Conservation (phyloP, 495 filamentous ascomycete genomes). For the Aspergillus mulundensis region DNA sequence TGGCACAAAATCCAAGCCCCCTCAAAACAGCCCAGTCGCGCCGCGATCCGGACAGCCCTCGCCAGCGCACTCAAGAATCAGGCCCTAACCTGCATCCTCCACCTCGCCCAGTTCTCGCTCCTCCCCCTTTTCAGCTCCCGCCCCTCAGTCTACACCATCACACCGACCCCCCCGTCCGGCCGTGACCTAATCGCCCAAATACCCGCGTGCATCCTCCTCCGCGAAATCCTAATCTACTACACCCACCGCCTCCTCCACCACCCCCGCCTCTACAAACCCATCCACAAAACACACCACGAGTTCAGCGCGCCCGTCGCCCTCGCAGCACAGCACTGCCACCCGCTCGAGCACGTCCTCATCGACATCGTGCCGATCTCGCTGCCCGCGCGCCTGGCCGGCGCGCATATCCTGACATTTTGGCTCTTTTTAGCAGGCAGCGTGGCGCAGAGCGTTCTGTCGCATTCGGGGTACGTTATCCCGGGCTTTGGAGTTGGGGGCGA, state of each 20-base stretch:
- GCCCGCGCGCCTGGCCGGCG: conserved; percentile 30
- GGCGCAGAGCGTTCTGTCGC: conserved; percentile 38
- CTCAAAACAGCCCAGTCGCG: too few species aligned
- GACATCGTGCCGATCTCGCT: conserved; percentile 41
- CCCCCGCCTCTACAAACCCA: conserved; percentile 33
- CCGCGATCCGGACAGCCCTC: too few species aligned
- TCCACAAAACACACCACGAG: conserved; percentile 50
- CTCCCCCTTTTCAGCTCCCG: too few species aligned
- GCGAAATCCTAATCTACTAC: conserved; percentile 50
- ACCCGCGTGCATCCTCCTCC: neutral
- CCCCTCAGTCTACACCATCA: too few species aligned
- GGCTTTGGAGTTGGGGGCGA: conserved; percentile 21
- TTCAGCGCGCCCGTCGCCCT: conserved; percentile 49
- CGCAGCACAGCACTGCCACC: conserved; percentile 49
- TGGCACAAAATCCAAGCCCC: too few species aligned
- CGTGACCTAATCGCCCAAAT: too few species aligned
- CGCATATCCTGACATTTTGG: conserved; percentile 41
- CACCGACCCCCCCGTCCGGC: too few species aligned
- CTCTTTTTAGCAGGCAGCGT: conserved; percentile 31
- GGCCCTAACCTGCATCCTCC: too few species aligned
- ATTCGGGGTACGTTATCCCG: conserved; percentile 45
- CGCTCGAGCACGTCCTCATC: conserved; percentile 44
- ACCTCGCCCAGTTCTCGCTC: too few species aligned
- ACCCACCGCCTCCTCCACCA: conserved; percentile 47
- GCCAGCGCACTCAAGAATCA: too few species aligned